Evolutionary conservation across 352 stramenopile species (phyloP), one percentile per base, ranked within the genome.

Genomic region (Globisporangium spinosum): DNA sequence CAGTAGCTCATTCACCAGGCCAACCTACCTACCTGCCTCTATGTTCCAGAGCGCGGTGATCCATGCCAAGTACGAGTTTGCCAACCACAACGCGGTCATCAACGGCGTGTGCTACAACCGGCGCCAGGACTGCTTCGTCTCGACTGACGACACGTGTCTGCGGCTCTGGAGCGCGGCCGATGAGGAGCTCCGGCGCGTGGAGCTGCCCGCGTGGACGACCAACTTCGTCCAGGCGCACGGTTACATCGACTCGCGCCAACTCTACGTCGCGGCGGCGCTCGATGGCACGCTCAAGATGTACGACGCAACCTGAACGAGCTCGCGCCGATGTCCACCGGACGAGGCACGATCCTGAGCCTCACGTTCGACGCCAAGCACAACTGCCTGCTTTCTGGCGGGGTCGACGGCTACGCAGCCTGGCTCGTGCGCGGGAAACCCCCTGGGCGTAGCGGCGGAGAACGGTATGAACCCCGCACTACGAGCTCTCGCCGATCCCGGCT

Each of bases 11-110:
- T 54, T 17, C 43, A 22, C 34, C 17, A 15, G 4, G 3, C 35
- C 35, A 43, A 13, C 35, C 40, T n/a, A 6, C 38, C 38, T n/a
- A 49, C 40, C 15, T 49, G n/a, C 32, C n/a, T 53, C 43, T 20
- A 89, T 88, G 80, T 76, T 83, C 34, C 82, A 91, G 72, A 90
- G 78, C 64, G 85, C 81, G 0, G 82, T 90, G 72, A 91, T 93
- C 73, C 78, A 78, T 49, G 76, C 85, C 55, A 74, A 89, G 60
- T 85, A 70, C 54, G 63, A 74, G 62, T 89, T 89, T 71, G 71
- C 72, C 13, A 73, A 71, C 57, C 85, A 93, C 66, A 89, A 89
- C 58, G 83, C 85, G 13, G 65, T 82, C 25, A 70, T 93, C 32
- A 77, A 80, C 27, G 66, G 71, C 2, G 75, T 90, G 29, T 91